A percentile compares a stretch with the other conserved stretches of the same genome.
Conservation (phyloP, 768 basidiomycete species). For the Trametes gibbosa region DNA sequence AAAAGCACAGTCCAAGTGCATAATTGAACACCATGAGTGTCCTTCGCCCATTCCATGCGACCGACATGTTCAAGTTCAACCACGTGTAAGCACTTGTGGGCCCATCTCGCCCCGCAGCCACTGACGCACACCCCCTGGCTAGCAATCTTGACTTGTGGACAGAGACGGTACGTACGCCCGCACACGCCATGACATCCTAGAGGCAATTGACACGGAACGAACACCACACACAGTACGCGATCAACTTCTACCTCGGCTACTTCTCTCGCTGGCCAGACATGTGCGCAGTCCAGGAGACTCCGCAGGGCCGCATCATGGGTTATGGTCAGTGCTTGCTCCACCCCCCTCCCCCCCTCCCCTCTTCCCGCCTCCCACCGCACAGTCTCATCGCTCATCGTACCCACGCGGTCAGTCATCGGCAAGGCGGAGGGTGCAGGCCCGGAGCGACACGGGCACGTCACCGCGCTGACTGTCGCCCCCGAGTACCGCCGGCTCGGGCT, state of each 20-base stretch:
- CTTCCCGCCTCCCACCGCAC: slow-evolving; percentile 3
- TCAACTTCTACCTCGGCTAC: slow-evolving; percentile 86
- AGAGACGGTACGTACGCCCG: slow-evolving; percentile 80
- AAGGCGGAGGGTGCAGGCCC: slow-evolving; percentile 78
- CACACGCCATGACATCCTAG: neutral
- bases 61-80: slow-evolving; percentile 92
- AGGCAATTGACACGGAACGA: neutral
- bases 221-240: slow-evolving; percentile 62
- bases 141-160: slow-evolving; percentile 97
- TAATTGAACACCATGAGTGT: slow-evolving; percentile 65
- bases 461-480: slow-evolving; percentile 92
- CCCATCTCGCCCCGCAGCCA: too few relatives aligned
- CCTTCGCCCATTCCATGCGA: slow-evolving; percentile 80
- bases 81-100: slow-evolving; percentile 69
- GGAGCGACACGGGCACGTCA: slow-evolving; percentile 95
- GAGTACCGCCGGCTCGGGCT: slow-evolving; percentile 87
- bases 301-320: slow-evolving; percentile 84
- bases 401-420: slow-evolving; percentile 66
- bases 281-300: slow-evolving; percentile 79
- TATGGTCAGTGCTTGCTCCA: slow-evolving; percentile 83
- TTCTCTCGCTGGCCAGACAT: slow-evolving; percentile 91
- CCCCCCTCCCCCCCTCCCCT: neutral
- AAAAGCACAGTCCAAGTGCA: neutral
- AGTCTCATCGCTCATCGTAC: neutral
- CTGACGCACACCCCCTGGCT: neutral